Percentiles rank a stretch among this genome's conserved stretches.
These are phyloP conservation scores for Ascochyta pisi DNA, from an alignment of 2,329 filamentous ascomycete genomes.

Conservation along the genomic window DNA sequence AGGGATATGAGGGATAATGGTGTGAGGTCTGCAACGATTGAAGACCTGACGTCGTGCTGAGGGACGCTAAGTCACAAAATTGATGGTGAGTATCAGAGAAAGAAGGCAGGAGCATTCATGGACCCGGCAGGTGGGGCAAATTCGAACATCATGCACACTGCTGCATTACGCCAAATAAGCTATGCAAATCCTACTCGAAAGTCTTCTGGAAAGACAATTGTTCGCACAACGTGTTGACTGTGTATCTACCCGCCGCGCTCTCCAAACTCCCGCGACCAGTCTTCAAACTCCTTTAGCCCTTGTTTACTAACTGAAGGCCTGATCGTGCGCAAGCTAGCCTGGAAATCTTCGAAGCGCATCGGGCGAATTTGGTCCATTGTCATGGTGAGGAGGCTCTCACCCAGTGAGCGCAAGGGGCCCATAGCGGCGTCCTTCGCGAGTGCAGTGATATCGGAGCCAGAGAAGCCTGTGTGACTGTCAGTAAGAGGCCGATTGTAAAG, in stretches of 20 bases:
- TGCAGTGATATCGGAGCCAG: conserved; percentile 94
- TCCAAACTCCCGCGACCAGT: conserved; percentile 93
- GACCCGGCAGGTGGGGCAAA: conserved; percentile 16
- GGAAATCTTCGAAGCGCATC: conserved; percentile 83
- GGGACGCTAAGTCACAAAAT: not conserved
- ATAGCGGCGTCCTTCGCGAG: conserved; percentile 97
- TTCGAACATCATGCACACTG: not conserved
- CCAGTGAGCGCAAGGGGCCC: conserved; percentile 88
- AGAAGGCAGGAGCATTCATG: conserved; percentile 15
- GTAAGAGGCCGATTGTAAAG: not conserved
- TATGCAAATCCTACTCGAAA: not conserved
- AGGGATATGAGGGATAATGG: not conserved
- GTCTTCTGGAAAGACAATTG: not conserved
- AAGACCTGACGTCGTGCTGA: not conserved
- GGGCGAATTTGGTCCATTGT: conserved; percentile 93
- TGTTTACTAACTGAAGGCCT: conserved; percentile 86
- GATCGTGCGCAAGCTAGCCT: conserved; percentile 82
- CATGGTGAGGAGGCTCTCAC: conserved; percentile 88
- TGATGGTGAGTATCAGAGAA: not conserved
- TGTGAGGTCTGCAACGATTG: not conserved
- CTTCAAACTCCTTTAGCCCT: conserved; percentile 87
- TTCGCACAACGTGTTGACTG: not conserved
- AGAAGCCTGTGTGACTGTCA: conserved; percentile 73
- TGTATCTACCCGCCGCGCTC: conserved; percentile 76
- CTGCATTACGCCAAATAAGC: not conserved